Evolutionary conservation across 495 filamentous ascomycete species (phyloP).

Genomic region (Glutinoglossum americanum): DNA sequence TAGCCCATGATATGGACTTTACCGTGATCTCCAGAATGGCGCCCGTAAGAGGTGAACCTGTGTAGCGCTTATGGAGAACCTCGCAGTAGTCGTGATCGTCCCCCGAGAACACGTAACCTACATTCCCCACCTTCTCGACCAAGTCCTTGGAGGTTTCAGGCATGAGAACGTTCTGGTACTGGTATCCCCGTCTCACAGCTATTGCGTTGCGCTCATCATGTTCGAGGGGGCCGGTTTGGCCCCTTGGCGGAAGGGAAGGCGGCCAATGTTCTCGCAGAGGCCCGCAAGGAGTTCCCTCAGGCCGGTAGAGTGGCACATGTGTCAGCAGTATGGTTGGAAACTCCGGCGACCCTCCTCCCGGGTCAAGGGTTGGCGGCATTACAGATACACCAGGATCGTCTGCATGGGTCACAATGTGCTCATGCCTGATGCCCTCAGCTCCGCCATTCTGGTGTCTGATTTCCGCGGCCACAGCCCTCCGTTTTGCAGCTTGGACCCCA

Average conservation of each 20-base stretch:
- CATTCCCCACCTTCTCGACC: constrained; percentile 49
- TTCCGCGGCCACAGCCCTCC: constrained; percentile 31
- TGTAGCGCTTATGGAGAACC: constrained; percentile 47
- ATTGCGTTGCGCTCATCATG: constrained; percentile 65
- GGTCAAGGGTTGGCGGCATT: background rate
- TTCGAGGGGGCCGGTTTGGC: constrained; percentile 27
- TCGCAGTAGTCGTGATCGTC: constrained; percentile 99
- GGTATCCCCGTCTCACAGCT: constrained; percentile 52
- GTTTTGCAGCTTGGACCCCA: constrained; percentile 24
- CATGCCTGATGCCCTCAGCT: constrained; percentile 23
- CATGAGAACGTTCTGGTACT: constrained; percentile 89
- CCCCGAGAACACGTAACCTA: constrained; percentile 70
- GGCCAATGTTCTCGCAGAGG: constrained; percentile 70
- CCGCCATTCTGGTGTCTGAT: constrained; percentile 28
- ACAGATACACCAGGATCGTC: background rate
- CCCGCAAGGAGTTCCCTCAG: constrained; percentile 65
- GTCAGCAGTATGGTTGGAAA: constrained; percentile 73
- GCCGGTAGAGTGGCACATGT: constrained; percentile 76
- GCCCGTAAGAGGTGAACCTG: constrained; percentile 11
- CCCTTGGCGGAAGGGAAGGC: constrained; percentile 37
- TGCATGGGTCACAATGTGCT: constrained; percentile 21
- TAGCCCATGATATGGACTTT: constrained; percentile 82
- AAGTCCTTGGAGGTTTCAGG: constrained; percentile 49
- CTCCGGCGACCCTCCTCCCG: constrained; percentile 16
- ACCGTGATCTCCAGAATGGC: constrained; percentile 71